Percentiles rank a stretch among this genome's conserved stretches.
Conservation (phyloP, 179 eudicot genomes). For the Beta macrorhiza region DNA sequence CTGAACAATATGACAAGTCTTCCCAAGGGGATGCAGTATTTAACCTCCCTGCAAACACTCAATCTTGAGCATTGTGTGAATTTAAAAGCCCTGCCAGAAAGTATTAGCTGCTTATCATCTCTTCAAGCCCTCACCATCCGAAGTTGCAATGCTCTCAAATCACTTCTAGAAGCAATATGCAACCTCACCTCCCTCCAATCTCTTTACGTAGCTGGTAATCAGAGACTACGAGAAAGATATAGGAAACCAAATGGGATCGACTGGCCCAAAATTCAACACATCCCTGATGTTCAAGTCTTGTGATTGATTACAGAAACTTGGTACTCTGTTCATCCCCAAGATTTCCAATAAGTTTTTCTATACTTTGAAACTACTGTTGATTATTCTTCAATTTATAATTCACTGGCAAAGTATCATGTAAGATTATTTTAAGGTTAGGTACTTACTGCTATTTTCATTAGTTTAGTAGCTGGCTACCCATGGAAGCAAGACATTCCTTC, state of each 20-base stretch:
- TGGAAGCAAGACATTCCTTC: too few species aligned
- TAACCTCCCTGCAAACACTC: slow-evolving; percentile 3
- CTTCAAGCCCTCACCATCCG: background rate
- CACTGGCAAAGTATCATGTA: too few species aligned
- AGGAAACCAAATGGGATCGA: background rate
- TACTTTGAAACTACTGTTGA: too few species aligned
- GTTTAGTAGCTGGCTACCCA: too few species aligned
- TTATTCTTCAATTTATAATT: too few species aligned
- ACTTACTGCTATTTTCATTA: too few species aligned
- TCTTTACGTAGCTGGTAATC: background rate
- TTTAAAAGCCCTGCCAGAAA: background rate
- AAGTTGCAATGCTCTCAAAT: background rate
- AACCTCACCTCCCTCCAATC: background rate
- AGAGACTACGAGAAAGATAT: background rate
- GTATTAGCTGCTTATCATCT: slow-evolving; percentile 4
- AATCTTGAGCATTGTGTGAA: background rate
- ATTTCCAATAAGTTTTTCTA: too few species aligned
- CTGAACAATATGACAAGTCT: background rate
- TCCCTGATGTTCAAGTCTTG: too few species aligned
- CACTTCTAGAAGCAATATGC: background rate
- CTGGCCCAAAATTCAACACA: slow-evolving; percentile 16
- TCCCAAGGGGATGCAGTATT: slow-evolving; percentile 14
- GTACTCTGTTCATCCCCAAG: too few species aligned
- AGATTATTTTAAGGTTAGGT: too few species aligned
- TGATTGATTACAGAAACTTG: too few species aligned